phyloP scores from a whole-genome alignment of 1,139 yeast genomes.

The Blastobotrys buckinghamii region DNA sequence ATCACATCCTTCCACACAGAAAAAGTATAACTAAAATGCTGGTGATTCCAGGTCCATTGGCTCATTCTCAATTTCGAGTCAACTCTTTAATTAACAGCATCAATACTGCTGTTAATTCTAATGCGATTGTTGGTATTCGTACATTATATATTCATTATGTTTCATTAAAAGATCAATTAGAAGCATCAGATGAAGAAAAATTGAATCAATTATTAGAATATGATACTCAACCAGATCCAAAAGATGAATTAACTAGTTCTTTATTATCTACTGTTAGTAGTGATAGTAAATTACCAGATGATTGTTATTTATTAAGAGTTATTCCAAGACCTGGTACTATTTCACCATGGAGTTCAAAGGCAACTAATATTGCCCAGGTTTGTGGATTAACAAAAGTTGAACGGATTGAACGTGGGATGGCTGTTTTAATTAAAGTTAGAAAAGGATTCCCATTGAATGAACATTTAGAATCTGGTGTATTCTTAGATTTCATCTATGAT shows the following conservation, averaged over 20 bases:
- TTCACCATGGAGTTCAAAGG: conserved; percentile 99
- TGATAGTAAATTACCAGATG: conserved; percentile 38
- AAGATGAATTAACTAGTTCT: conserved; percentile 44
- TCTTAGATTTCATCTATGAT: conserved; percentile 73
- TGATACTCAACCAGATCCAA: conserved; percentile 57
- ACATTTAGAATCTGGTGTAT: conserved; percentile 45
- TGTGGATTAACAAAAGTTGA: conserved; percentile 75
- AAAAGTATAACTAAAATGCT: conserved; percentile 35
- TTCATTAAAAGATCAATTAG: conserved; percentile 43
- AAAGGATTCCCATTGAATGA: conserved; percentile 60
- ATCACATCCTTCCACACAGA: background rate
- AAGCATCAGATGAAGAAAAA: conserved; percentile 27
- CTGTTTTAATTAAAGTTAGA: conserved; percentile 63
- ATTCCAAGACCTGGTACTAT: conserved; percentile 94
- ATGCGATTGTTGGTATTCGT: conserved; percentile 62
- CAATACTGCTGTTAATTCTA: conserved; percentile 59
- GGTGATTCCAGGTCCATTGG: conserved; percentile 83
- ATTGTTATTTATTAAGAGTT: conserved; percentile 62
- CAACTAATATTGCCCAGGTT: conserved; percentile 86
- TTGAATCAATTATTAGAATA: conserved; percentile 65
- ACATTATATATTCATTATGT: conserved; percentile 81
- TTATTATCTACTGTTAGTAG: conserved; percentile 33
- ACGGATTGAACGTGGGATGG: conserved; percentile 87
- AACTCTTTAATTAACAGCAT: conserved; percentile 65
- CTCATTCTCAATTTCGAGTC: conserved; percentile 82